phyloP scores from a whole-genome alignment of 495 filamentous ascomycete genomes.

The Cairneyella variabilis region DNA sequence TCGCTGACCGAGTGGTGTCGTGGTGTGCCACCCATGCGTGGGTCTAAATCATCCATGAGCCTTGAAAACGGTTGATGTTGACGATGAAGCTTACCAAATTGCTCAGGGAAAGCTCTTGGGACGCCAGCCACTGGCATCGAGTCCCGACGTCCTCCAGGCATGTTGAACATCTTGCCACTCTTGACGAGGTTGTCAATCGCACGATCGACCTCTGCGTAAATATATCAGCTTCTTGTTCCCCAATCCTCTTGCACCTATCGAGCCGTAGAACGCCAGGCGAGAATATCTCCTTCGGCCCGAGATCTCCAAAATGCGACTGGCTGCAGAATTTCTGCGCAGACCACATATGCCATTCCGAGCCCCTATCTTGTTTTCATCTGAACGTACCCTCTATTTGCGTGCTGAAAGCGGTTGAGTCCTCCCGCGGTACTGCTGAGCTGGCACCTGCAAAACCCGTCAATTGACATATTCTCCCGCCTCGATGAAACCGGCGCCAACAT shows the following conservation, averaged over 20 bases:
- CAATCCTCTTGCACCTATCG: neutral
- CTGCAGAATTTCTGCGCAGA: constrained; percentile 3
- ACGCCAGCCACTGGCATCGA: constrained; percentile 71
- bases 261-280: constrained; percentile 3
- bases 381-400: constrained; percentile 90
- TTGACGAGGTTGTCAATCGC: constrained; percentile 93
- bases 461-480: constrained; percentile 20
- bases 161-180: constrained; percentile 86
- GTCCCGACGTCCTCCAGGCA: constrained; percentile 69
- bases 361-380: constrained; percentile 1
- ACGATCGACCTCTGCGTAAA: constrained; percentile 82
- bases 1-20: constrained; percentile 85
- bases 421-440: constrained; percentile 70
- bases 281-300: neutral
- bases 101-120: constrained; percentile 51
- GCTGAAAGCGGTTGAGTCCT: constrained; percentile 76
- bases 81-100: constrained; percentile 39
- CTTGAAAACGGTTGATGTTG: neutral
- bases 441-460: constrained; percentile 55
- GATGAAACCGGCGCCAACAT: constrained; percentile 26
- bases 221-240: constrained; percentile 13
- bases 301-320: neutral
- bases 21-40: constrained; percentile 60
- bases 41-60: constrained; percentile 23
- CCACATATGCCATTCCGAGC: neutral